Base-by-base conservation (phyloP, 1,284 basidiomycete species). In the Chondrostereum purpureum region DNA sequence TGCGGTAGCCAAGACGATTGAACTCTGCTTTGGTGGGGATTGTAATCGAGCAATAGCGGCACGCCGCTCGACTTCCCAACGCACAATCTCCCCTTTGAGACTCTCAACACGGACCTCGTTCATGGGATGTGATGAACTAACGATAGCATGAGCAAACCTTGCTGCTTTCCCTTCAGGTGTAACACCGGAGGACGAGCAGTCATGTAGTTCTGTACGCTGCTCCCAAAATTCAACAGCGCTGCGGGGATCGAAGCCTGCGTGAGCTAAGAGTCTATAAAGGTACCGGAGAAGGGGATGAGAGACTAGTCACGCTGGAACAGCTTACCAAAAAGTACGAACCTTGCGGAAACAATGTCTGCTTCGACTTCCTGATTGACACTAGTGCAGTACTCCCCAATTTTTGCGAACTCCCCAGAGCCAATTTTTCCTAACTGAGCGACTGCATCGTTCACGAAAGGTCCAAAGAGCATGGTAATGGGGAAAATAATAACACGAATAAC, bases 391-490 rank as follows among this genome's bases (percentile, higher is more conserved):
- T 83, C 80, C 16, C 83, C 81, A 6, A 84, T 62, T 57, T 81
- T 82, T 27, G 73, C 70, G 44, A 92, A 66, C 56, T 92, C 88
- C 3, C 80, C 77, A 4, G 83, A 79, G 3, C 87, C 81, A 2
- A 83, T 72, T 58, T 82, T 83, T 19, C 88, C 87, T 41, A 92
- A 56, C 47, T 88, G 81, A 0, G 83, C 89, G 5, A 95, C 75
- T 1, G 89, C 92, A 55, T 94, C 92, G 57, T 92, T 92, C 42
- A 94, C 80, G 55, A 92, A 92, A 1, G 92, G 92, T 0, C 92
- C 92, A 46, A 92, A 84, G 21, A 93, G 58, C 80, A 92, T 86
- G 10, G 92, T 95, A 39, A 93, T 58, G 0, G 92, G 91, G 66
- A 92, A 93, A 13, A 92, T 66, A 35, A 91, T 61, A 2, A 89